phyloP scores from a whole-genome alignment of 495 filamentous ascomycete genomes.

The Aspergillus baeticus region DNA sequence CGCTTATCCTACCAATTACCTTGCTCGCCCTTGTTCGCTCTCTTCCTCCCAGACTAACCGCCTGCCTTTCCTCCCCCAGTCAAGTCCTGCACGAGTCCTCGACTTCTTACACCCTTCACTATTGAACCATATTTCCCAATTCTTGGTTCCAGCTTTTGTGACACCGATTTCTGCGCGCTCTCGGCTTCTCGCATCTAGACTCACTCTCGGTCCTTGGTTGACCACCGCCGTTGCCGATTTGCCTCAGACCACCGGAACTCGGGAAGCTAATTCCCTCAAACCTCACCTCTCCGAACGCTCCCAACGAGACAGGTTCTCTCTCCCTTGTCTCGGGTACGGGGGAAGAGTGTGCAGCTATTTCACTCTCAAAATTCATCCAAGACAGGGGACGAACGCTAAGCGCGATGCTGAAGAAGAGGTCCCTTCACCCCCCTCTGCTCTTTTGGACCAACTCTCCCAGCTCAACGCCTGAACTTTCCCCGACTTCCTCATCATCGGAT shows the following conservation, averaged over 20 bases:
- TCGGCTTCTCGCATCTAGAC: constrained; percentile 19
- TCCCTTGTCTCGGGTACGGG: constrained; percentile 10
- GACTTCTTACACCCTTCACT: neutral
- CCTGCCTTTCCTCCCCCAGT: neutral
- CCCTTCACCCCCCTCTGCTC: constrained; percentile 40
- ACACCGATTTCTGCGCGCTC: constrained; percentile 3
- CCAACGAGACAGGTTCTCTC: constrained; percentile 4
- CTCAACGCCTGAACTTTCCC: constrained; percentile 45
- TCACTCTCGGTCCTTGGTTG: neutral
- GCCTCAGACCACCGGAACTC: neutral
- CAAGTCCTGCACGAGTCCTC: neutral
- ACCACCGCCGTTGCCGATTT: neutral
- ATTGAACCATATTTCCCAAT: neutral
- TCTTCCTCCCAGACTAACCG: constrained; percentile 8
- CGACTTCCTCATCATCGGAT: constrained; percentile 38
- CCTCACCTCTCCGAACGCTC: neutral
- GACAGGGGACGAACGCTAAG: constrained; percentile 32
- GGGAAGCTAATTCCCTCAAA: neutral
- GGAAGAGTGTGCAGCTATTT: constrained; percentile 13
- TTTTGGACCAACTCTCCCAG: constrained; percentile 42
- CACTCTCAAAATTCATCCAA: constrained; percentile 15
- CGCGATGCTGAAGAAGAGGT: constrained; percentile 54
- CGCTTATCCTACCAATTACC: constrained; percentile 11
- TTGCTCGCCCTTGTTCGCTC: neutral
- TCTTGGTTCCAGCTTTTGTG: constrained; percentile 6